A percentile compares a stretch with the other conserved stretches of the same genome.
phyloP scores from a whole-genome alignment of 805 yeast species.

The Starmerella bacillaris region DNA sequence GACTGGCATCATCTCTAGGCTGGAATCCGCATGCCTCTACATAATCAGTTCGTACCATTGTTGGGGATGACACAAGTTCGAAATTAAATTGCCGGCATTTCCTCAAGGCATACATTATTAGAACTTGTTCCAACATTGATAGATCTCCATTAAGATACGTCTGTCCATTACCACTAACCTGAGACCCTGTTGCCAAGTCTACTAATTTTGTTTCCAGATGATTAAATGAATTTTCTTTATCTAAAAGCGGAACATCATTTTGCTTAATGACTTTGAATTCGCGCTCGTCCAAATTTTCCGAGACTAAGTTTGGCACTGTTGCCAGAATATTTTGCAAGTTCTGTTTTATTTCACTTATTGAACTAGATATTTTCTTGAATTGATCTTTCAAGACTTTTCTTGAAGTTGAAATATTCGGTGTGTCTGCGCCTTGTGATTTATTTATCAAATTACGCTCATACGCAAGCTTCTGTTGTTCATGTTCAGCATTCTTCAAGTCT shows the following conservation, averaged over 20 bases:
- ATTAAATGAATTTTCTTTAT: no score
- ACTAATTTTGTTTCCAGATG: conserved; percentile 11
- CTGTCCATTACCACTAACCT: conserved; percentile 47
- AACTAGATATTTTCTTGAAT: neutral
- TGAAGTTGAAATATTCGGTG: neutral
- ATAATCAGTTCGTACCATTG: conserved; percentile 60
- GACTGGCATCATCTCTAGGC: conserved; percentile 78
- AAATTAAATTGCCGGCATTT: conserved; percentile 54
- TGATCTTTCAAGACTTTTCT: neutral
- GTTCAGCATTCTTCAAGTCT: conserved; percentile 11
- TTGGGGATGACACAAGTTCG: conserved; percentile 60
- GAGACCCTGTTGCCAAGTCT: conserved; percentile 55
- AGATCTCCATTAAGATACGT: conserved; percentile 72
- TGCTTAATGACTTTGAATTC: no score
- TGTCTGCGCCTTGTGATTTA: neutral
- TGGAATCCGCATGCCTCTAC: conserved; percentile 84
- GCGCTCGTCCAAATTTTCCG: neutral
- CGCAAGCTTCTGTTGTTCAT: conserved; percentile 11
- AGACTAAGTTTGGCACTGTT: conserved; percentile 20
- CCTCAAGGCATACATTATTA: conserved; percentile 58
- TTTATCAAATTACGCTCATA: conserved; percentile 12
- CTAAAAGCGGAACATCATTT: no score
- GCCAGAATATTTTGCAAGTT: conserved; percentile 15
- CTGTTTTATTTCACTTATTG: conserved; percentile 5
- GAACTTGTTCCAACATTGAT: conserved; percentile 75